A percentile compares a stretch with the other conserved stretches of the same genome.
These are phyloP conservation scores for Sextonia rubra DNA, from an alignment of 164 flowering plant genomes.

Conservation along the genomic window DNA sequence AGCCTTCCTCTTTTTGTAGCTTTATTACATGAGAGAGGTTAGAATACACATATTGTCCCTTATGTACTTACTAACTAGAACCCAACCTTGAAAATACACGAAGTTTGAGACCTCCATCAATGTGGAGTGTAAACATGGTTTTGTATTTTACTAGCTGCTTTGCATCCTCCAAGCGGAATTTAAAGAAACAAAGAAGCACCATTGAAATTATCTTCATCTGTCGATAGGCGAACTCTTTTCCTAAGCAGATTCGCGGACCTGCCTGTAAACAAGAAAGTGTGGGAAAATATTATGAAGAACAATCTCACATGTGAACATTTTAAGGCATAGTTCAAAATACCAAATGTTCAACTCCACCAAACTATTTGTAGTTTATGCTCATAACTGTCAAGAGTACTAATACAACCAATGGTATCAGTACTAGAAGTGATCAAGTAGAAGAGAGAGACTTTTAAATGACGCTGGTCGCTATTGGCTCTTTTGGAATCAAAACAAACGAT, in stretches of 20 bases:
- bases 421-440: no score
- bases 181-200: slow-evolving; percentile 47
- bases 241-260: slow-evolving; percentile 70
- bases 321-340: no score
- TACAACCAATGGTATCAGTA: no score
- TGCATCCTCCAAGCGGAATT: slow-evolving; percentile 52
- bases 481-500: no score
- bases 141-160: slow-evolving; percentile 36
- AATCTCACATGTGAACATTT: background rate
- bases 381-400: no score
- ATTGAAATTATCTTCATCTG: slow-evolving; percentile 71
- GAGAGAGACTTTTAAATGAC: no score
- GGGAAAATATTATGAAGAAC: background rate
- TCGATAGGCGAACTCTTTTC: slow-evolving; percentile 72
- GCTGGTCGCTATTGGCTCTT: no score
- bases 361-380: background rate
- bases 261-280: slow-evolving; percentile 38
- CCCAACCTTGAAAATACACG: slow-evolving; percentile 37
- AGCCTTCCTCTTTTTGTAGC: no score
- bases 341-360: no score
- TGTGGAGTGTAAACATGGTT: slow-evolving; percentile 71
- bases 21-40: no score
- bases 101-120: slow-evolving; percentile 52
- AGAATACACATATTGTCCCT: no score
- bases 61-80: background rate